These are phyloP conservation scores for Erodium maritimum DNA, from an alignment of 345 rosid genomes.

Conservation along the genomic window DNA sequence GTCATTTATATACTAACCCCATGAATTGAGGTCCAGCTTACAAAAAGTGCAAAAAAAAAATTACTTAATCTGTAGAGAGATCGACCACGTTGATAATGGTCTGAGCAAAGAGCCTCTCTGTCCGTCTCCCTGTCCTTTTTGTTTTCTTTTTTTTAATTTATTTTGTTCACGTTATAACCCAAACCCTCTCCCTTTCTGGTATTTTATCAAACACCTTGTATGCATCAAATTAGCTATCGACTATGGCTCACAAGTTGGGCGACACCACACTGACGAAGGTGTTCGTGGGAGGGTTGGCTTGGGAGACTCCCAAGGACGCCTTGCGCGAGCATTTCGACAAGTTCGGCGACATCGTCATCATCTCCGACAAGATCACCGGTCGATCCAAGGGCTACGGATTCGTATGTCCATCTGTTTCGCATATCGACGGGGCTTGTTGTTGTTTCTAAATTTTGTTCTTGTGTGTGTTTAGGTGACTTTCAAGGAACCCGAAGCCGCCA, in stretches of 20 bases:
- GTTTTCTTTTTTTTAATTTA: conserved; percentile 1
- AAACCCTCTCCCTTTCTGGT: conserved; percentile 9
- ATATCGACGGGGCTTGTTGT: not conserved
- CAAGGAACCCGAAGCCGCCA: conserved; percentile 81
- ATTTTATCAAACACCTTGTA: conserved; percentile 12
- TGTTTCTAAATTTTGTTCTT: not conserved
- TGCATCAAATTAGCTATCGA: conserved; percentile 5
- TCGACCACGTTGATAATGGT: conserved; percentile 34
- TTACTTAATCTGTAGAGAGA: too few relatives aligned
- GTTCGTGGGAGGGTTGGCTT: conserved; percentile 91
- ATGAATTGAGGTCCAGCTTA: too few relatives aligned
- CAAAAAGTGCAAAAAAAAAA: too few relatives aligned
- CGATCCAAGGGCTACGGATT: conserved; percentile 99
- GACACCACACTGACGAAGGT: conserved; percentile 93
- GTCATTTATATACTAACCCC: too few relatives aligned
- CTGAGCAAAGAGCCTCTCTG: conserved; percentile 28
- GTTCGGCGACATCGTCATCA: conserved; percentile 89
- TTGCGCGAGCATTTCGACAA: conserved; percentile 76
- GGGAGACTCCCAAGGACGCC: conserved; percentile 90
- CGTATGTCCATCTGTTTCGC: conserved; percentile 22
- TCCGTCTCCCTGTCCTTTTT: conserved; percentile 46
- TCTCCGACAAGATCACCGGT: conserved; percentile 78
- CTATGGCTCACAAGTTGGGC: conserved; percentile 39
- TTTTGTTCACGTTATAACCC: conserved; percentile 10
- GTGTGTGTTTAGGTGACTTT: conserved; percentile 55